Evolutionary conservation across 306 rosid species (phyloP).

Genomic region (Corylus avellana): DNA sequence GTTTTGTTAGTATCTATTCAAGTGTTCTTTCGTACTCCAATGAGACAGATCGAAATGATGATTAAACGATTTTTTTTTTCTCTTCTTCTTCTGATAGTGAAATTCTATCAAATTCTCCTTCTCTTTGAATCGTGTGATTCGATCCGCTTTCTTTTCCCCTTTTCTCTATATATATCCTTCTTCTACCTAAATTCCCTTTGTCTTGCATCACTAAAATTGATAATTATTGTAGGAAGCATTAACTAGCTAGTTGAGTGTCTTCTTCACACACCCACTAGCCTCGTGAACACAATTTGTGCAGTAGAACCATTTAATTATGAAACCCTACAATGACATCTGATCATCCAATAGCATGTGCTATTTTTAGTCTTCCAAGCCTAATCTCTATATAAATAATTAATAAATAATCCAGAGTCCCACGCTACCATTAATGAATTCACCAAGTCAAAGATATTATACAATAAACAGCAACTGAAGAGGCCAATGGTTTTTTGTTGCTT

Average conservation of each 20-base stretch:
- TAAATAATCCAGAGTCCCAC: constrained; percentile 3
- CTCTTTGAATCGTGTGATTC: too few relatives aligned
- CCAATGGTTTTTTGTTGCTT: constrained; percentile 25
- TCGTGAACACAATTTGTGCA: constrained; percentile 14
- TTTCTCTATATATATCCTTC: too few relatives aligned
- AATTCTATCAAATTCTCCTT: too few relatives aligned
- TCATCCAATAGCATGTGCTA: constrained; percentile 33
- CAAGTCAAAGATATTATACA: constrained; percentile 23
- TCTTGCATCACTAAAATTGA: not conserved
- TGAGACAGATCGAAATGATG: too few relatives aligned
- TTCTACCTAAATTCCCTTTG: too few relatives aligned
- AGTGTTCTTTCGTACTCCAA: too few relatives aligned
- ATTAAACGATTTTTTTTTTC: too few relatives aligned
- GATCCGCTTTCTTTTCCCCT: too few relatives aligned
- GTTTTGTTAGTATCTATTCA: too few relatives aligned
- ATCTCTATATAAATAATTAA: not conserved
- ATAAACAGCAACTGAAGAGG: constrained; percentile 13
- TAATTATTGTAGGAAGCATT: not conserved
- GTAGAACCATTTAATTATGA: constrained; percentile 2
- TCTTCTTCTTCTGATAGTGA: too few relatives aligned
- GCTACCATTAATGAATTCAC: constrained; percentile 19
- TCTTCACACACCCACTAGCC: constrained; percentile 5
- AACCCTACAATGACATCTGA: constrained; percentile 29
- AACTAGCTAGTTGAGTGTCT: constrained; percentile 7
- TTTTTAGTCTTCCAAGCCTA: constrained; percentile 27